Percentiles rank a stretch among this genome's conserved stretches.
These are phyloP conservation scores for Fusarium goolgardi DNA, from an alignment of 2,329 filamentous ascomycete species.

Conservation along the genomic window DNA sequence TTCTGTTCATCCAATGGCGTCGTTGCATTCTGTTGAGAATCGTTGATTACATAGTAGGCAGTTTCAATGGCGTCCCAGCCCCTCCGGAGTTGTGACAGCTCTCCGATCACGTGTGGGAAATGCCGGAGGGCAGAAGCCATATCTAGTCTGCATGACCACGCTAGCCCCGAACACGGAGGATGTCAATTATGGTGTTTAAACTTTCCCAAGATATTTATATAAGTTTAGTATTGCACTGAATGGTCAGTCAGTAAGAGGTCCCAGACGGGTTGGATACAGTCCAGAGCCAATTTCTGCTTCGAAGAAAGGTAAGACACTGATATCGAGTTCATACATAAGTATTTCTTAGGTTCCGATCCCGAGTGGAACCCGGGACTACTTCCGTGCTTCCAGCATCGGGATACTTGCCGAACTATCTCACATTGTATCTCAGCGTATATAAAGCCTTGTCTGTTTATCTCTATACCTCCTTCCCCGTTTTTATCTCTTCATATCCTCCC, in stretches of 20 bases:
- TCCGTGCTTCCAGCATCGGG: conserved; percentile 30
- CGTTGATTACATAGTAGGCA: too few relatives aligned
- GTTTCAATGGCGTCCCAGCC: not conserved
- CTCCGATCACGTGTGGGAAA: conserved; percentile 28
- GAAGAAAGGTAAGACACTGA: fast-evolving
- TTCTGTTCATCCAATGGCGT: not conserved
- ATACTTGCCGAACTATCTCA: conserved; percentile 23
- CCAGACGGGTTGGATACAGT: fast-evolving
- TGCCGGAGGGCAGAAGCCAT: not conserved
- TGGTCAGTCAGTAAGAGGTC: fast-evolving
- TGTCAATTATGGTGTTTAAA: not conserved
- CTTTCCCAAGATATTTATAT: fast-evolving
- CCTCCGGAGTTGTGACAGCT: conserved; percentile 7
- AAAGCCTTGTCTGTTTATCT: not conserved
- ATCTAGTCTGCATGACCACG: conserved; percentile 4
- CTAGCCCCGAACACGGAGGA: not conserved
- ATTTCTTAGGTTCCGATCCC: not conserved
- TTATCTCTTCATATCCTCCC: not conserved
- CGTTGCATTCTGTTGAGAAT: not conserved
- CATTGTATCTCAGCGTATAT: conserved; percentile 9
- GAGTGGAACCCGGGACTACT: conserved; percentile 22
- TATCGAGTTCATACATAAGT: fast-evolving
- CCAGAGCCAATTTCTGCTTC: too few relatives aligned
- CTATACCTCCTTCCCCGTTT: fast-evolving
- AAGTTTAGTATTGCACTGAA: fast-evolving